These are phyloP conservation scores for Neopestalotiopsis sp. DNA, from an alignment of 2,329 filamentous ascomycete genomes.

Conservation along the genomic window DNA sequence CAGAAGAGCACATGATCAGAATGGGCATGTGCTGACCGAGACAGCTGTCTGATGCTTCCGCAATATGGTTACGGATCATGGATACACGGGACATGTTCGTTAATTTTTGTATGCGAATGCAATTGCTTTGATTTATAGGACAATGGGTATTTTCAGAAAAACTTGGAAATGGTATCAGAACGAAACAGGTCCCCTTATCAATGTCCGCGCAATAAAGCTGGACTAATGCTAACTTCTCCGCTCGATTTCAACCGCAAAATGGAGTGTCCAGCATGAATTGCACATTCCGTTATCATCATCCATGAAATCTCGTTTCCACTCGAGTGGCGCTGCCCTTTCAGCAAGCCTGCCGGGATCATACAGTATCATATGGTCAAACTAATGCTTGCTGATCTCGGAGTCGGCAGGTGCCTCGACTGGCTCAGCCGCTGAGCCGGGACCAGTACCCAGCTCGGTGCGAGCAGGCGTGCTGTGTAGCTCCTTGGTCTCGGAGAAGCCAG, in stretches of 20 bases:
- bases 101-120: background rate
- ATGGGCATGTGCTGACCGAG: too few species aligned
- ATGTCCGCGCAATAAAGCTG: background rate
- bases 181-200: background rate
- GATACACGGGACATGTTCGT: too few species aligned
- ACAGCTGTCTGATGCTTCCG: too few species aligned
- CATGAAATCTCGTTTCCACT: background rate
- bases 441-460: background rate
- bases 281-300: background rate
- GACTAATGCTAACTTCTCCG: background rate
- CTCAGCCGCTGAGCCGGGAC: background rate
- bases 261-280: background rate
- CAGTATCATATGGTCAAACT: background rate
- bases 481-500: background rate
- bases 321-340: background rate
- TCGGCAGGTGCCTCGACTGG: background rate
- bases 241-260: background rate
- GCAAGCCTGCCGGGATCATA: background rate
- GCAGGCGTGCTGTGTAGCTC: background rate
- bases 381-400: background rate
- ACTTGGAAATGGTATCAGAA: constrained; percentile 17
- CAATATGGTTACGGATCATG: too few species aligned
- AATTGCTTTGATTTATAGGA: background rate
- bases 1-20: too few species aligned
- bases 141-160: constrained; percentile 14